Conservation (phyloP, 768 basidiomycete species). For the Exsudoporus frostii region DNA sequence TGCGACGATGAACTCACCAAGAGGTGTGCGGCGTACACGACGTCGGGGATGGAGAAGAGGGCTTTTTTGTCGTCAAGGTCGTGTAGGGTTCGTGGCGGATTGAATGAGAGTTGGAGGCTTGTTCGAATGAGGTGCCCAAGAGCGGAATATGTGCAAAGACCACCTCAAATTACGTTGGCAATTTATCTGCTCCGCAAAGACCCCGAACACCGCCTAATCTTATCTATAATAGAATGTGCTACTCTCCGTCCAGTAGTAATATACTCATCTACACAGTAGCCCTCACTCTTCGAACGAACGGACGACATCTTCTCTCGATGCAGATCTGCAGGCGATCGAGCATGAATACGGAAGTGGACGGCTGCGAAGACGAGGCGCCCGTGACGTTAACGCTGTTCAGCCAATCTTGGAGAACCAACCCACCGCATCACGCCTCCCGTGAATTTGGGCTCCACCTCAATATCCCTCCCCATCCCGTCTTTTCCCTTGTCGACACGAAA, state of each 20-base stretch:
- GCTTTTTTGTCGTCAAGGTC: conserved; percentile 14
- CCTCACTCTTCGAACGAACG: conserved; percentile 16
- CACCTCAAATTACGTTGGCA: conserved; percentile 12
- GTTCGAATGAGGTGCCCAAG: conserved; percentile 1
- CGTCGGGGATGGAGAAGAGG: conserved; percentile 4
- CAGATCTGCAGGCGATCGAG: conserved; percentile 28
- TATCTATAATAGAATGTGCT: neutral
- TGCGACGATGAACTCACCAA: conserved; percentile 13
- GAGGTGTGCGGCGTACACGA: conserved; percentile 2
- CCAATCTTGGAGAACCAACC: conserved; percentile 11
- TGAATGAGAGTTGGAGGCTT: neutral
- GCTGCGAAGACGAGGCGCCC: conserved; percentile 18
- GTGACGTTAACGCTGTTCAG: conserved; percentile 12
- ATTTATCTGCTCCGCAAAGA: conserved; percentile 17
- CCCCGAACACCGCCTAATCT: conserved; percentile 23
- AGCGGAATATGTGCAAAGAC: conserved; percentile 4
- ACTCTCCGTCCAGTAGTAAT: neutral
- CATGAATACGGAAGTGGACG: conserved; percentile 31
- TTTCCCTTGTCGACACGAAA: conserved; percentile 23
- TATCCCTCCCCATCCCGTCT: conserved; percentile 21
- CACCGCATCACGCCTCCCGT: conserved; percentile 32
- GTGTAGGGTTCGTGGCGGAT: conserved; percentile 15
- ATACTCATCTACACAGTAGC: neutral
- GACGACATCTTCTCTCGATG: conserved; percentile 19
- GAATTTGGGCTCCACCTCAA: conserved; percentile 29